Conservation (phyloP, 805 yeast genomes). For the Metschnikowia kofuensis region DNA sequence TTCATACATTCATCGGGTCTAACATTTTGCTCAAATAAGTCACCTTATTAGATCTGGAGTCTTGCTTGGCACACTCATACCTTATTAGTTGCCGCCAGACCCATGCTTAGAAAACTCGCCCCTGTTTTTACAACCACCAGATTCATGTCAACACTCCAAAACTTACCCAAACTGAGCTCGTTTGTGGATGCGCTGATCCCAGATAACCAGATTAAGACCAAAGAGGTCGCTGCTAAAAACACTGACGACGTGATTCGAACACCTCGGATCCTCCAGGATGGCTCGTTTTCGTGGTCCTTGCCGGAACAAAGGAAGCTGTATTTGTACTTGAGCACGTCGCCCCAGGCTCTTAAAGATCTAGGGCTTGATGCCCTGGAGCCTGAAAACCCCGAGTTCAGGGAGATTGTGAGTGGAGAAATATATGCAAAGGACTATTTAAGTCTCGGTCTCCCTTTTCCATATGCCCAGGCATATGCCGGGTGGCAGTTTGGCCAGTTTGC, state of each 20-base stretch:
- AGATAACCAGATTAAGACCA: conserved; percentile 27
- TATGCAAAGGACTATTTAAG: conserved; percentile 24
- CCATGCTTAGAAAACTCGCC: background rate
- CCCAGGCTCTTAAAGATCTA: conserved; percentile 58
- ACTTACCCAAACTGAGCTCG: conserved; percentile 29
- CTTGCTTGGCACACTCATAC: too few relatives aligned
- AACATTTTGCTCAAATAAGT: too few relatives aligned
- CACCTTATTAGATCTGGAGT: too few relatives aligned
- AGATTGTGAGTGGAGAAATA: conserved; percentile 59
- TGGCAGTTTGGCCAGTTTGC: conserved; percentile 96
- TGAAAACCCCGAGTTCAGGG: conserved; percentile 44
- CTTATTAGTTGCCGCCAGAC: background rate
- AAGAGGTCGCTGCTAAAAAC: conserved; percentile 28
- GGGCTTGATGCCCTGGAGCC: conserved; percentile 45
- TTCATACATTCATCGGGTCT: too few relatives aligned
- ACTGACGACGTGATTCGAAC: conserved; percentile 30
- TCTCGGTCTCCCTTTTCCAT: conserved; percentile 57
- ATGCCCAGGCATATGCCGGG: conserved; percentile 91
- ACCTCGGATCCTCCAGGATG: conserved; percentile 44
- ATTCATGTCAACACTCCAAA: conserved; percentile 21
- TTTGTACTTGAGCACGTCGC: conserved; percentile 55
- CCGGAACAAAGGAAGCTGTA: conserved; percentile 62
- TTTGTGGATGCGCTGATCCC: conserved; percentile 29
- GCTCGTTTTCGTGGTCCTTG: conserved; percentile 68
- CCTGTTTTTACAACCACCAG: conserved; percentile 2